These are phyloP conservation scores for Leishmania tropica DNA, from an alignment of 208 protist genomes.

Conservation along the genomic window DNA sequence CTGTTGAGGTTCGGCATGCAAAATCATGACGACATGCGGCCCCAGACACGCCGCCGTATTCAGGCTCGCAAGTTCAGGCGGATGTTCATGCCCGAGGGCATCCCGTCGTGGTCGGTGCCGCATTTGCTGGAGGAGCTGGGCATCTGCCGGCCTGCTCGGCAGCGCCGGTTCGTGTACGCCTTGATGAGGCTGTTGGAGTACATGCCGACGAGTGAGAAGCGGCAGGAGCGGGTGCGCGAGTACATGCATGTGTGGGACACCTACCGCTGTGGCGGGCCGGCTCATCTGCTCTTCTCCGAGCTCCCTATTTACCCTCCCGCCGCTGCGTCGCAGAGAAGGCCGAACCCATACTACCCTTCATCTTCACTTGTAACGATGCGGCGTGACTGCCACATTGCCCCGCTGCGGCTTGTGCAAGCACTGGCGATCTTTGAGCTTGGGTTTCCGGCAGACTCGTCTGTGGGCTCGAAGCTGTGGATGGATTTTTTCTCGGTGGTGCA, in stretches of 20 bases:
- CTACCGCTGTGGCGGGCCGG: slow-evolving; percentile 66
- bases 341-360: slow-evolving; percentile 30
- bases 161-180: slow-evolving; percentile 75
- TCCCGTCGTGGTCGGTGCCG: slow-evolving; percentile 72
- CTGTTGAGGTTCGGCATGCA: slow-evolving; percentile 52
- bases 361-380: slow-evolving; percentile 2
- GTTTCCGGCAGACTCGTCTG: slow-evolving; percentile 75
- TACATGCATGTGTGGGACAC: slow-evolving; percentile 70
- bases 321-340: neutral
- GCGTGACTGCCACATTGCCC: slow-evolving; percentile 44
- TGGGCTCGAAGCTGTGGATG: slow-evolving; percentile 75
- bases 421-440: slow-evolving; percentile 70
- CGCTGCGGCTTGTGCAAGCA: slow-evolving; percentile 72
- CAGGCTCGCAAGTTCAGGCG: slow-evolving; percentile 67
- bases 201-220: slow-evolving; percentile 57
- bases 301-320: slow-evolving; percentile 60
- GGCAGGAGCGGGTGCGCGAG: slow-evolving; percentile 50
- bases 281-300: slow-evolving; percentile 41
- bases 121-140: slow-evolving; percentile 79
- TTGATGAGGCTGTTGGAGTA: slow-evolving; percentile 70
- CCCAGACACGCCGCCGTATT: slow-evolving; percentile 53
- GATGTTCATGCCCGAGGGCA: slow-evolving; percentile 57
- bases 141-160: slow-evolving; percentile 62
- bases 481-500: slow-evolving; percentile 80
- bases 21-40: slow-evolving; percentile 74